Percentiles rank a stretch among this genome's conserved stretches.
These are phyloP conservation scores for Neonothopanus nambi DNA, from an alignment of 1,284 basidiomycete genomes.

Conservation along the genomic window DNA sequence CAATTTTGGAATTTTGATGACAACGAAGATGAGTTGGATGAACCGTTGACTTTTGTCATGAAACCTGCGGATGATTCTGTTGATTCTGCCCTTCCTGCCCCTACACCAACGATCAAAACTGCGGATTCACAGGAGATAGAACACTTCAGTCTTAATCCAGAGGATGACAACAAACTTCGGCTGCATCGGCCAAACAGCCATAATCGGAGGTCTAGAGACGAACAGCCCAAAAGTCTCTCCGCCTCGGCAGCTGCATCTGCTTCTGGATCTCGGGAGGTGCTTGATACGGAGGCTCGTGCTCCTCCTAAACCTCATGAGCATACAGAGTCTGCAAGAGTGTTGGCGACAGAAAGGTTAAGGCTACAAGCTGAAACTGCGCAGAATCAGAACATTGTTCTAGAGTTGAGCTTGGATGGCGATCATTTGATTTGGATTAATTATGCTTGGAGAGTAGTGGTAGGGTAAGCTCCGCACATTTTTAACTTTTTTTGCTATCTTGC, in stretches of 20 bases:
- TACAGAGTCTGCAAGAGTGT: conserved; percentile 70
- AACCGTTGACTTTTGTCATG: conserved; percentile 87
- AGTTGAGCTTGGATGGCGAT: conserved; percentile 92
- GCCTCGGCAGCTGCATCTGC: conserved; percentile 31
- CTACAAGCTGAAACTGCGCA: conserved; percentile 91
- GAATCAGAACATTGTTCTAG: conserved; percentile 94
- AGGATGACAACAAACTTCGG: conserved; percentile 58
- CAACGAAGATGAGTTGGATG: conserved; percentile 86
- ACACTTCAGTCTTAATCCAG: conserved; percentile 47
- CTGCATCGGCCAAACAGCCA: conserved; percentile 50
- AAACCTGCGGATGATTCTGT: conserved; percentile 70
- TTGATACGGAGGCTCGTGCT: conserved; percentile 32
- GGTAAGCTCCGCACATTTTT: conserved; percentile 57
- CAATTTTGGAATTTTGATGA: conserved; percentile 99
- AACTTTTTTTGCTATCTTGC: conserved; percentile 13
- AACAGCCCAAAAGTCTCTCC: conserved; percentile 49
- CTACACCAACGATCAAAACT: conserved; percentile 41
- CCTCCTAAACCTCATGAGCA: conserved; percentile 51
- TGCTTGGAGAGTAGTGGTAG: conserved; percentile 90
- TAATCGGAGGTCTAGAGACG: conserved; percentile 57
- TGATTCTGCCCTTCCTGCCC: conserved; percentile 29
- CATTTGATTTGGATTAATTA: conserved; percentile 94
- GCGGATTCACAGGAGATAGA: conserved; percentile 45
- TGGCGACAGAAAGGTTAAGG: conserved; percentile 82
- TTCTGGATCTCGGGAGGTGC: conserved; percentile 16